A percentile compares a stretch with the other conserved stretches of the same genome.
These are phyloP conservation scores for Coleophoma cylindrospora DNA, from an alignment of 2,329 filamentous ascomycete species.

Conservation along the genomic window DNA sequence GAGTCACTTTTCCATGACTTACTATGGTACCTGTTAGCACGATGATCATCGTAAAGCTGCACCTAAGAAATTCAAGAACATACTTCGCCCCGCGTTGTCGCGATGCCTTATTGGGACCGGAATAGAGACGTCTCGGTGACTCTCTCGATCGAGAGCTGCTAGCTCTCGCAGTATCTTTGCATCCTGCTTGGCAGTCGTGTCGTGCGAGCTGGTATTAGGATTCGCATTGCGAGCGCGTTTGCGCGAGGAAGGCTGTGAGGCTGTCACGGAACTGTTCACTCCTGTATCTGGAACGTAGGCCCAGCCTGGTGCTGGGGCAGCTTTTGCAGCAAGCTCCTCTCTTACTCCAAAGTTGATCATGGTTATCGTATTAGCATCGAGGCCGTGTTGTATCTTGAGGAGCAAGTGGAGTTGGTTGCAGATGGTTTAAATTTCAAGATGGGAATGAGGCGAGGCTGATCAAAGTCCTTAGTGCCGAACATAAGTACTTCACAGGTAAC, in stretches of 20 bases:
- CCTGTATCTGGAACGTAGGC: constrained; percentile 80
- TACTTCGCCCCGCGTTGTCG: constrained; percentile 35
- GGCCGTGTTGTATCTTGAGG: background rate
- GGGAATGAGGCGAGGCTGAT: background rate
- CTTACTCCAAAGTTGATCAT: constrained; percentile 75
- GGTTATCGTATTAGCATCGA: constrained; percentile 1
- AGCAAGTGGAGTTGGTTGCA: background rate
- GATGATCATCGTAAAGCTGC: background rate
- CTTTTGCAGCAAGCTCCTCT: constrained; percentile 68
- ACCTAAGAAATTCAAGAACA: background rate
- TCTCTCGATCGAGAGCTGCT: constrained; percentile 77
- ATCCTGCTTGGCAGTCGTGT: constrained; percentile 77
- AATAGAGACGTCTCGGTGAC: constrained; percentile 67
- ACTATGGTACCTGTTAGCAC: constrained; percentile 8
- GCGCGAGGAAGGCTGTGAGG: constrained; percentile 48
- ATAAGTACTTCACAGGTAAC: too few relatives aligned
- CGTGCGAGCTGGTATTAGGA: constrained; percentile 48
- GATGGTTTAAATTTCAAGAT: background rate
- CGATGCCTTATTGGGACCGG: constrained; percentile 55
- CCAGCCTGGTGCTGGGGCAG: constrained; percentile 76
- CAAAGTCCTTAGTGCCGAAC: too few relatives aligned
- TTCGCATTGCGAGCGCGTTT: constrained; percentile 62
- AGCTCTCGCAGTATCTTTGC: constrained; percentile 78
- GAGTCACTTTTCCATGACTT: constrained; percentile 25
- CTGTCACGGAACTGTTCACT: constrained; percentile 49